A percentile compares a stretch with the other conserved stretches of the same genome.
These are phyloP conservation scores for Hygrophila difformis DNA, from an alignment of 257 asterid species.

Conservation along the genomic window DNA sequence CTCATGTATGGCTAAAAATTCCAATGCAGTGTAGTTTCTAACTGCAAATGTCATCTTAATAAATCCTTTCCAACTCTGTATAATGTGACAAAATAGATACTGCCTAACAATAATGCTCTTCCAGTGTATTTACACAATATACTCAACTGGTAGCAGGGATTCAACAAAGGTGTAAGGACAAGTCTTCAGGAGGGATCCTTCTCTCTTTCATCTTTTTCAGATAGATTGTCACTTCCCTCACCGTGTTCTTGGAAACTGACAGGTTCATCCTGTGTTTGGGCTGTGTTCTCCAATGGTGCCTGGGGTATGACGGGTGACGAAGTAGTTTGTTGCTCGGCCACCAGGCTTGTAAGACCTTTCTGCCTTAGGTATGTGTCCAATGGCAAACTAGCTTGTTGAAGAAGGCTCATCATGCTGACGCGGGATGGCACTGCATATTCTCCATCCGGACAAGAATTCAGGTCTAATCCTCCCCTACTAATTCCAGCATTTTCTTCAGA, in stretches of 20 bases:
- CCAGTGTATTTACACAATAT: not conserved
- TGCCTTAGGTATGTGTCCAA: conserved; percentile 67
- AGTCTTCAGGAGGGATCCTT: conserved; percentile 22
- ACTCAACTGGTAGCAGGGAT: conserved; percentile 3
- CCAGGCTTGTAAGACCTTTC: conserved; percentile 84
- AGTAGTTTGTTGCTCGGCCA: conserved; percentile 39
- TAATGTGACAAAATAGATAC: not conserved
- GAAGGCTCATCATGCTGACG: conserved; percentile 65
- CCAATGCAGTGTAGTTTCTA: not conserved
- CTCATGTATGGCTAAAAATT: conserved; percentile 12
- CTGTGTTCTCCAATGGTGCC: conserved; percentile 25
- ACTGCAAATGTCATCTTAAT: conserved; percentile 9
- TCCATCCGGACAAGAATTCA: conserved; percentile 56
- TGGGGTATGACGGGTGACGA: conserved; percentile 27
- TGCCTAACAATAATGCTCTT: conserved; percentile 8
- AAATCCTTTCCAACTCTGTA: conserved; percentile 12
- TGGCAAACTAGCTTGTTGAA: conserved; percentile 84
- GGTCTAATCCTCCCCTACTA: conserved; percentile 45
- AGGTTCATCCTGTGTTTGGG: conserved; percentile 29
- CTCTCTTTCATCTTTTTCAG: conserved; percentile 25
- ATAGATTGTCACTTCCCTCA: conserved; percentile 26
- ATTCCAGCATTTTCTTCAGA: conserved; percentile 35
- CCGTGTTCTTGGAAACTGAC: conserved; percentile 35
- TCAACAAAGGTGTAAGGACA: not conserved
- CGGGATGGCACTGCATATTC: conserved; percentile 32